Evolutionary conservation across 2,329 filamentous ascomycete genomes (phyloP).

Genomic region (Trichoderma gracile): DNA sequence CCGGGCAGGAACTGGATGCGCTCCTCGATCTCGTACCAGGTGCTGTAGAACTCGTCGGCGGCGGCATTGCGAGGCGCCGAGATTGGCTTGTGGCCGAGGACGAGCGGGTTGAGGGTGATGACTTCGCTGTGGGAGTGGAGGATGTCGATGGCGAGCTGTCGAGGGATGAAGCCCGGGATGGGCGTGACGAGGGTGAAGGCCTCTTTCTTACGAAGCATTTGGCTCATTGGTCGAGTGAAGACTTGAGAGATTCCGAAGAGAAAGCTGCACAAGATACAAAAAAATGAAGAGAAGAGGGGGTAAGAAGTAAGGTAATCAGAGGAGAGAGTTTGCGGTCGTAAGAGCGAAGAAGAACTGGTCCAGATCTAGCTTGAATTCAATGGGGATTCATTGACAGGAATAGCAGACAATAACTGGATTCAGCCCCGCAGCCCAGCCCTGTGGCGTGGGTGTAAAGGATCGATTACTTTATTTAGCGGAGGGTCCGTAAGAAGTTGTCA

Average conservation of each 20-base stretch:
- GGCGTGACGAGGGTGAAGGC: conserved; percentile 69
- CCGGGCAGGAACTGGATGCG: conserved; percentile 69
- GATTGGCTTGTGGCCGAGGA: conserved; percentile 63
- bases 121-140: conserved; percentile 70
- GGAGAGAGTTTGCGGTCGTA: too few relatives aligned
- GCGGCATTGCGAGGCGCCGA: conserved; percentile 66
- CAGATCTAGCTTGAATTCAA: not conserved
- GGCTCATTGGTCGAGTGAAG: conserved; percentile 26
- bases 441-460: conserved; percentile 9
- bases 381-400: not conserved
- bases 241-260: not conserved
- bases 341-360: too few relatives aligned
- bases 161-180: conserved; percentile 68
- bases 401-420: conserved; percentile 13
- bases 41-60: conserved; percentile 70
- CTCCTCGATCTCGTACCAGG: conserved; percentile 73
- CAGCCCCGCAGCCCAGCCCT: conserved; percentile 16
- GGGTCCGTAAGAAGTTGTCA: not conserved
- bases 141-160: conserved; percentile 71
- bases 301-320: too few relatives aligned
- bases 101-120: conserved; percentile 69
- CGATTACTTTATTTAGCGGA: conserved; percentile 20
- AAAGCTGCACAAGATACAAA: not conserved
- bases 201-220: conserved; percentile 63
- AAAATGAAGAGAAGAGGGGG: not conserved